phyloP scores from a whole-genome alignment of 1,284 basidiomycete genomes.

The Singerocomus rubriflavus region DNA sequence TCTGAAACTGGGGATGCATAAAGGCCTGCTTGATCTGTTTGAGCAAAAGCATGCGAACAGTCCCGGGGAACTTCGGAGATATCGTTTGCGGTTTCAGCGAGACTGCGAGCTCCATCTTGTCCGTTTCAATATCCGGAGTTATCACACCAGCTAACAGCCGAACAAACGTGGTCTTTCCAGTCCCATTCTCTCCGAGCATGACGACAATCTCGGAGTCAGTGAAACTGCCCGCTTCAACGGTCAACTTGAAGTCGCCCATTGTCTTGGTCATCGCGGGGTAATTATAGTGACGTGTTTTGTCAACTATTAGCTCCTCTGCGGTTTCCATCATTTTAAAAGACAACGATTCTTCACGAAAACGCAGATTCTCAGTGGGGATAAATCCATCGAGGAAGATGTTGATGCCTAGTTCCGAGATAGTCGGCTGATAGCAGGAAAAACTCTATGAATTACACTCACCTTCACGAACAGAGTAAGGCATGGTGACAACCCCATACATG shows the following conservation, averaged over 20 bases:
- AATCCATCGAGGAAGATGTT: constrained; percentile 98
- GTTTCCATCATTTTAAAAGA: constrained; percentile 96
- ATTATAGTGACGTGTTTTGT: constrained; percentile 82
- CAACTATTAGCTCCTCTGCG: constrained; percentile 80
- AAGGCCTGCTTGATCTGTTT: constrained; percentile 93
- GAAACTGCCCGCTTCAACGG: constrained; percentile 83
- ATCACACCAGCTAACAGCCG: constrained; percentile 86
- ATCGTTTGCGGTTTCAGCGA: constrained; percentile 97
- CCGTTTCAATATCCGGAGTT: constrained; percentile 74
- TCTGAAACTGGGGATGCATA: constrained; percentile 97
- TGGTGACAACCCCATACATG: constrained; percentile 96
- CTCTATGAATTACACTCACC: constrained; percentile 46
- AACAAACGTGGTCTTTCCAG: constrained; percentile 96
- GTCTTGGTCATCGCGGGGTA: constrained; percentile 98
- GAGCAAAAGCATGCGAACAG: constrained; percentile 87
- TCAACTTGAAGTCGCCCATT: constrained; percentile 89
- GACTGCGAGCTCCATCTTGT: constrained; percentile 77
- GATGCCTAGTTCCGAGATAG: constrained; percentile 55
- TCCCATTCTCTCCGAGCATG: constrained; percentile 97
- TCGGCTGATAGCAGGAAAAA: constrained; percentile 1
- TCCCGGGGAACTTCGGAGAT: constrained; percentile 92
- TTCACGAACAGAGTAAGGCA: constrained; percentile 96
- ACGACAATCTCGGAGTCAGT: constrained; percentile 98
- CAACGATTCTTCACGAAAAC: constrained; percentile 92
- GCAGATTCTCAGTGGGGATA: constrained; percentile 97